These are phyloP conservation scores for Globisporangium mamillatum DNA, from an alignment of 352 stramenopile genomes.

Conservation along the genomic window DNA sequence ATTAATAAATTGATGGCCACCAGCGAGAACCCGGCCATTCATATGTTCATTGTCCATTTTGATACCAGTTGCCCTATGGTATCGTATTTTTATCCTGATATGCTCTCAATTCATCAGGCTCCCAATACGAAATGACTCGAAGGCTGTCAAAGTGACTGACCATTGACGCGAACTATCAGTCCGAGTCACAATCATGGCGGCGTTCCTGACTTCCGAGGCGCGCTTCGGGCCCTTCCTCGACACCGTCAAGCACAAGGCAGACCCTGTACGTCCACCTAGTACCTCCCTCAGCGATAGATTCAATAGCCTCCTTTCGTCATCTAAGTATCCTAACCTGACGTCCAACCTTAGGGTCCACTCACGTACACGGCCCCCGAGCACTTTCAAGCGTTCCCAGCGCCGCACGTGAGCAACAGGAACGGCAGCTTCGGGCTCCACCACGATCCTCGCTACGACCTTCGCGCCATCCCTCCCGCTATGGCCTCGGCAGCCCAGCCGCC, in stretches of 20 bases:
- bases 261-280: slow-evolving; percentile 31
- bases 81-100: slow-evolving; percentile 12
- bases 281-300: not conserved
- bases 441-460: slow-evolving; percentile 11
- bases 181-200: slow-evolving; percentile 21
- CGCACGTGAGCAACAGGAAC: slow-evolving; percentile 14
- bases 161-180: not conserved
- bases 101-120: not conserved
- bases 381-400: slow-evolving; percentile 22
- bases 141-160: not conserved
- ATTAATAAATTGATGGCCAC: not conserved
- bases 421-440: slow-evolving; percentile 42
- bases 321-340: not conserved
- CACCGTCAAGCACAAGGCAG: slow-evolving; percentile 25
- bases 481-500: slow-evolving; percentile 8
- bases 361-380: slow-evolving; percentile 33
- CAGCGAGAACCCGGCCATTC: not conserved
- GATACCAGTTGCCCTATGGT: not conserved
- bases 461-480: not conserved
- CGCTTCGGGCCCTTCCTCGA: slow-evolving; percentile 52
- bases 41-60: not conserved
- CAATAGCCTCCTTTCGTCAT: not conserved
- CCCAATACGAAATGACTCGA: not conserved
- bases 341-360: slow-evolving; percentile 31
- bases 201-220: slow-evolving; percentile 42